phyloP scores from a whole-genome alignment of 495 filamentous ascomycete species.

The Evernia prunastri region DNA sequence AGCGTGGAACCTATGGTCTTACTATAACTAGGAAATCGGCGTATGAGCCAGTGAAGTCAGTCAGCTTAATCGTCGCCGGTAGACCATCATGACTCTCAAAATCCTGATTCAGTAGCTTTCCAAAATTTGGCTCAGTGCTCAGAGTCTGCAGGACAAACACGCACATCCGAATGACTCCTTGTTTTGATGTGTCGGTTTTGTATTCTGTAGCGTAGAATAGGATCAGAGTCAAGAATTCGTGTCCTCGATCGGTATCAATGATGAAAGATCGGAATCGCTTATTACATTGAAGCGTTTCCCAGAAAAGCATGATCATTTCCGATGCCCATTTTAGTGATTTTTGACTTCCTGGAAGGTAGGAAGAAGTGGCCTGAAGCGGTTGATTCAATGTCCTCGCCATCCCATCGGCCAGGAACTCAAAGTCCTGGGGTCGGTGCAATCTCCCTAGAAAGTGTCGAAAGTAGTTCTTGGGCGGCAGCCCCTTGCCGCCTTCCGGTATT shows the following conservation, averaged over 20 bases:
- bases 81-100: constrained; percentile 89
- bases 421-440: constrained; percentile 89
- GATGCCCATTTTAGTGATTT: constrained; percentile 79
- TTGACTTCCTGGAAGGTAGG: constrained; percentile 86
- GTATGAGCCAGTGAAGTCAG: constrained; percentile 82
- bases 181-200: constrained; percentile 76
- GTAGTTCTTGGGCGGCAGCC: constrained; percentile 69
- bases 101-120: constrained; percentile 76
- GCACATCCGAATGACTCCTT: constrained; percentile 92
- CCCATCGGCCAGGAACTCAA: constrained; percentile 94
- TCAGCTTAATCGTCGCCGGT: constrained; percentile 70
- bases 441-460: constrained; percentile 89
- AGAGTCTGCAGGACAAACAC: constrained; percentile 93
- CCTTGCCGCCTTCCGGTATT: constrained; percentile 67
- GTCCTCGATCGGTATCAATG: constrained; percentile 86
- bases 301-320: constrained; percentile 96
- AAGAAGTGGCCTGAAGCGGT: constrained; percentile 79
- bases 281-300: constrained; percentile 96
- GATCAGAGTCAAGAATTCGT: constrained; percentile 87
- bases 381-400: constrained; percentile 93
- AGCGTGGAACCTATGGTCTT: constrained; percentile 28
- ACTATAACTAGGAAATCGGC: constrained; percentile 92
- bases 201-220: constrained; percentile 90
- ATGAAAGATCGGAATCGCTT: constrained; percentile 96
- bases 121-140: constrained; percentile 88